Conservation (phyloP, 805 yeast species). For the Priceomyces melissophilus region DNA sequence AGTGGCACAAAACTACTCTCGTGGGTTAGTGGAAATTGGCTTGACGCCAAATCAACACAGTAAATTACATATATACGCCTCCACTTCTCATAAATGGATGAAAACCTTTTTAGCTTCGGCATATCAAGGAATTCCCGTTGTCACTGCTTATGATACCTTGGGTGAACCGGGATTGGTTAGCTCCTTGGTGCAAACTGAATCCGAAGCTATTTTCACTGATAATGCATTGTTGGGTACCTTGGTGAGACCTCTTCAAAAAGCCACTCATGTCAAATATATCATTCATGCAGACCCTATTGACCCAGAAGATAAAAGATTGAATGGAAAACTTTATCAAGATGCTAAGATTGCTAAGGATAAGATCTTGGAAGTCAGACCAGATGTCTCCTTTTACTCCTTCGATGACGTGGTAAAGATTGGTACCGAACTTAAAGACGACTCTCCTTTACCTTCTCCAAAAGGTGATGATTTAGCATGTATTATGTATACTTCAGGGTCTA, state of each 20-base stretch:
- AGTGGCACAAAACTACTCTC: slow-evolving; percentile 54
- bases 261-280: slow-evolving; percentile 59
- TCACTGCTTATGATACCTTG: slow-evolving; percentile 93
- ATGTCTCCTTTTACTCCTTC: slow-evolving; percentile 60
- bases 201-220: slow-evolving; percentile 80
- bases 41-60: slow-evolving; percentile 56
- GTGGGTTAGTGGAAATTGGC: slow-evolving; percentile 76
- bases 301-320: slow-evolving; percentile 58
- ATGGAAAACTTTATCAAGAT: slow-evolving; percentile 55
- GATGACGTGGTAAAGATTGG: slow-evolving; percentile 70
- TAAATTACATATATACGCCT: slow-evolving; percentile 78
- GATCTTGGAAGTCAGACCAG: slow-evolving; percentile 69
- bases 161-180: slow-evolving; percentile 87
- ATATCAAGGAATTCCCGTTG: slow-evolving; percentile 78
- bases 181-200: slow-evolving; percentile 78
- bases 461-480: slow-evolving; percentile 66
- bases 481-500: slow-evolving; percentile 86
- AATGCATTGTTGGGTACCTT: slow-evolving; percentile 65
- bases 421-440: slow-evolving; percentile 35
- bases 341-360: slow-evolving; percentile 58
- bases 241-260: slow-evolving; percentile 66
- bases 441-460: slow-evolving; percentile 43
- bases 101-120: slow-evolving; percentile 76
- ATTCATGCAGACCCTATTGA: slow-evolving; percentile 66
- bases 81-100: slow-evolving; percentile 90